phyloP scores from a whole-genome alignment of 495 filamentous ascomycete genomes.

The Penicillium antarcticum region DNA sequence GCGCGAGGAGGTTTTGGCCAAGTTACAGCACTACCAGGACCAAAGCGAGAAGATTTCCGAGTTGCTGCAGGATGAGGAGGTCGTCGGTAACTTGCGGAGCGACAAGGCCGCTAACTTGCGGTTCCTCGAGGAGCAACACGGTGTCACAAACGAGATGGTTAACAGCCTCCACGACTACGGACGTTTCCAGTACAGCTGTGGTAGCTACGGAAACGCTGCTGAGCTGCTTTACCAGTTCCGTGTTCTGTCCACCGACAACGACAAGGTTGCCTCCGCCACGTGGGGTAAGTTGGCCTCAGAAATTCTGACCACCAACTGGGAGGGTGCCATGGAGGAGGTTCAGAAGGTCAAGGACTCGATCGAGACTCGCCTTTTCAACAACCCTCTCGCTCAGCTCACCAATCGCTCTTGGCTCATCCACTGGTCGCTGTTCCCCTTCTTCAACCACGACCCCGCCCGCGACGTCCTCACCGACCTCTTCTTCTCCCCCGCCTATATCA shows the following conservation, averaged over 20 bases:
- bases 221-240: slow-evolving; percentile 94
- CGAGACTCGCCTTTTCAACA: slow-evolving; percentile 89
- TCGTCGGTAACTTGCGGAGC: slow-evolving; percentile 80
- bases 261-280: slow-evolving; percentile 89
- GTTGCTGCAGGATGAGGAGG: slow-evolving; percentile 79
- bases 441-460: slow-evolving; percentile 91
- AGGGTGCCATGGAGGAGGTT: slow-evolving; percentile 91
- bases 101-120: slow-evolving; percentile 98
- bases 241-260: slow-evolving; percentile 94
- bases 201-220: slow-evolving; percentile 81
- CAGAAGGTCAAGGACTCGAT: slow-evolving; percentile 90
- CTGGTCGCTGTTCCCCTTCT: slow-evolving; percentile 98
- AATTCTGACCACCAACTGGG: slow-evolving; percentile 91
- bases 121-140: slow-evolving; percentile 91
- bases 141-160: slow-evolving; percentile 90
- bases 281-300: slow-evolving; percentile 96
- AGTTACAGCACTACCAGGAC: slow-evolving; percentile 75
- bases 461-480: slow-evolving; percentile 91
- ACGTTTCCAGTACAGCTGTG: slow-evolving; percentile 94
- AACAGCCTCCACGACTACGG: slow-evolving; percentile 91
- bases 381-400: slow-evolving; percentile 87
- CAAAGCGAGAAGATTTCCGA: slow-evolving; percentile 82
- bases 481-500: slow-evolving; percentile 95
- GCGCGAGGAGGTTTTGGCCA: slow-evolving; percentile 81
- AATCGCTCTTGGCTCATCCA: slow-evolving; percentile 96